Evolutionary conservation across 768 basidiomycete species (phyloP).

Genomic region (Tylopilus cervinicoccineus): DNA sequence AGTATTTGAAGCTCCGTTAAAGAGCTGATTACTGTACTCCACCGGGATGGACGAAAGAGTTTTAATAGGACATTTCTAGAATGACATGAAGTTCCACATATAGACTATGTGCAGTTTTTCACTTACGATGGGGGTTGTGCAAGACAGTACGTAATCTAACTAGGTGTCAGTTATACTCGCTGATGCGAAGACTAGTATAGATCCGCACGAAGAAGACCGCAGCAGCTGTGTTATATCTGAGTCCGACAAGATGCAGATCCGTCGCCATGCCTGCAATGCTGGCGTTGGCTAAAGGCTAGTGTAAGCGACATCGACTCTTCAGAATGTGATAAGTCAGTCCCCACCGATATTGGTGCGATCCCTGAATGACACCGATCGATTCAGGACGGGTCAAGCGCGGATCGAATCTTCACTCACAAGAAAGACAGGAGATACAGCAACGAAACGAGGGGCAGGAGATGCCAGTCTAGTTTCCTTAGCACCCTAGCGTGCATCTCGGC

Average conservation of each 20-base stretch:
- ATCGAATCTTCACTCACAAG: conserved; percentile 8
- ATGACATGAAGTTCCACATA: background rate
- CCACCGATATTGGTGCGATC: conserved; percentile 45
- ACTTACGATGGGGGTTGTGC: conserved; percentile 39
- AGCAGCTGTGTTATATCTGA: conserved; percentile 36
- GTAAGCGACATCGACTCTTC: conserved; percentile 1
- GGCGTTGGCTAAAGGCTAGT: conserved; percentile 33
- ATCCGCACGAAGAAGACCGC: conserved; percentile 36
- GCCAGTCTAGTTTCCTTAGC: conserved; percentile 20
- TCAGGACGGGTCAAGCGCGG: background rate
- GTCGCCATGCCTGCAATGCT: conserved; percentile 42
- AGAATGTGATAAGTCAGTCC: conserved; percentile 1
- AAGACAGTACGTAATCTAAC: conserved; percentile 34
- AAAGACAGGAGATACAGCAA: conserved; percentile 16
- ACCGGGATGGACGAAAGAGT: conserved; percentile 31
- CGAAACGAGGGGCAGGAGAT: conserved; percentile 16
- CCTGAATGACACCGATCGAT: conserved; percentile 16
- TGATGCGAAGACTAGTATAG: background rate
- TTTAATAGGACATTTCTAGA: conserved; percentile 37
- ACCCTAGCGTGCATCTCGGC: conserved; percentile 3
- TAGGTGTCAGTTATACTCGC: background rate
- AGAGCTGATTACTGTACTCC: conserved; percentile 19
- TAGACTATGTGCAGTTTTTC: background rate
- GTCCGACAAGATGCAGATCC: conserved; percentile 35
- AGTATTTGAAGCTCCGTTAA: background rate